Evolutionary conservation across 2,329 filamentous ascomycete genomes (phyloP), one percentile per base, ranked within the genome.

Genomic region (Sarocladium strictum): DNA sequence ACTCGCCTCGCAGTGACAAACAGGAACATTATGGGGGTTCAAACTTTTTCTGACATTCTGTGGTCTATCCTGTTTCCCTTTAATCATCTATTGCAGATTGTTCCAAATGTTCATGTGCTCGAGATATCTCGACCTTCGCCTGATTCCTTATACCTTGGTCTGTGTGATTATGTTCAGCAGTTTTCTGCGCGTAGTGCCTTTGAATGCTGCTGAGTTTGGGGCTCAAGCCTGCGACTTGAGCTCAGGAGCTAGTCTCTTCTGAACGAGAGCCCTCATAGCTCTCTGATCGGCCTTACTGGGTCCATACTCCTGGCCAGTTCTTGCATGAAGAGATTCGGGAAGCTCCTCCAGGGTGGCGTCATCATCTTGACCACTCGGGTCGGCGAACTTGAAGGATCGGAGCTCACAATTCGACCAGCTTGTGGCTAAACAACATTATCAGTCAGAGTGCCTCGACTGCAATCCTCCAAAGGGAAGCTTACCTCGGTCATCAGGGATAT

Each of bases 341-440:
- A 76, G 80, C 67, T 83, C 80, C 47, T 65, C 62, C 10, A 83
- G 61, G 2, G 65, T 64, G 3, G 77, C 79, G 21, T 76, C 68
- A 2, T 69, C 65, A 55, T 85, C 79, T 17, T 71, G 65, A 53
- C 79, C 76, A 0, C 68, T 69, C 11, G 75, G 65, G 37, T 84
- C 77, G 24, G 69, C 75, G 65, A 90, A 90, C 49, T 76, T 72
- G 67, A 85, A 91, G 4, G 83, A 83, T 56, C 88, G 81, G 65
- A 76, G 85, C 69, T 92, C 87, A 53, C 85, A 85, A 67, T 92
- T 92, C 9, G 68, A 65, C 89, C 88, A 92, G 5, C 82, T 85
- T 10, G 87, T 91, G 37, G 85, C 85, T 86, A 54, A n/a, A n/a
- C n/a, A n/a, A n/a, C n/a, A n/a, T n/a, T n/a, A n/a, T n/a, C n/a